Conservation (phyloP, 305 asterid species). For the Withania somnifera region DNA sequence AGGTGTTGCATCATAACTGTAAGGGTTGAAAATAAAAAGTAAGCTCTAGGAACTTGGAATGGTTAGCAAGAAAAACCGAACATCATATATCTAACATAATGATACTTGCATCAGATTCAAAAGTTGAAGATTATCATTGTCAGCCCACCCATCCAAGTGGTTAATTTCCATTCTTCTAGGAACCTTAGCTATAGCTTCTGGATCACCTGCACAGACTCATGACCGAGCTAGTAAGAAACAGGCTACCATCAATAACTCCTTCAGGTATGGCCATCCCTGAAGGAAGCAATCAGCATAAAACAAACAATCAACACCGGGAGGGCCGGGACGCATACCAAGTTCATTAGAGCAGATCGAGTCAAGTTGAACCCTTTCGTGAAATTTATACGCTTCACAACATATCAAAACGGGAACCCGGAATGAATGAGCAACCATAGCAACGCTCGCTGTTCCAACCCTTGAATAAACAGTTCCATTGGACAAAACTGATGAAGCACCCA, state of each 20-base stretch:
- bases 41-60: slow-evolving; percentile 1
- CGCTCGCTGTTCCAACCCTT: slow-evolving; percentile 91
- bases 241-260: not conserved
- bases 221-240: slow-evolving; percentile 19
- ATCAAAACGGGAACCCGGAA: slow-evolving; percentile 75
- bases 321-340: slow-evolving; percentile 43
- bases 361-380: slow-evolving; percentile 93
- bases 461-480: slow-evolving; percentile 94
- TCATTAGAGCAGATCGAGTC: slow-evolving; percentile 90
- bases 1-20: slow-evolving; percentile 87
- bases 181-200: slow-evolving; percentile 60
- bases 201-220: slow-evolving; percentile 47
- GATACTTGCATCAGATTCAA: slow-evolving; percentile 61
- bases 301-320: not conserved
- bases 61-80: not conserved
- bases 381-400: slow-evolving; percentile 97
- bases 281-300: not conserved
- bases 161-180: slow-evolving; percentile 50
- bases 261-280: not conserved
- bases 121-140: slow-evolving; percentile 61
- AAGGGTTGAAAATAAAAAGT: slow-evolving; percentile 15
- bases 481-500: slow-evolving; percentile 89
- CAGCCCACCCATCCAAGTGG: slow-evolving; percentile 51
- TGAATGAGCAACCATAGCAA: slow-evolving; percentile 97
- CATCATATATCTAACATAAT: slow-evolving; percentile 2